These are phyloP conservation scores for Apiospora hydei DNA, from an alignment of 2,329 filamentous ascomycete genomes.

Conservation along the genomic window DNA sequence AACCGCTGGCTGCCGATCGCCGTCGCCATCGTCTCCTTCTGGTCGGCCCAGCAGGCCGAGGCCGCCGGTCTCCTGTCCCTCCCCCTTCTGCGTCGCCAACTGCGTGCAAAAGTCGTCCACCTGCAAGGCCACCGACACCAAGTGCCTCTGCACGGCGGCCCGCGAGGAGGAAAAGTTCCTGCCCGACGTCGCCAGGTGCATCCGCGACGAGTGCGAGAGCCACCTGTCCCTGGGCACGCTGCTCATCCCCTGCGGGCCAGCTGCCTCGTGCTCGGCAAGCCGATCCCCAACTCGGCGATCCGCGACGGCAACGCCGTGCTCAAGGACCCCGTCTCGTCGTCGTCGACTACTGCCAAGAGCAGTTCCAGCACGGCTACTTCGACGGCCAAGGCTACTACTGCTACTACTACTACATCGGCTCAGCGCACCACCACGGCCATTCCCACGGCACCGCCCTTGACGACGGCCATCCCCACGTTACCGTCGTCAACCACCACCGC, in stretches of 20 bases:
- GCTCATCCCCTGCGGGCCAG: conserved; percentile 41
- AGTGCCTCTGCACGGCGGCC: conserved; percentile 46
- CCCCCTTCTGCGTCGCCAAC: conserved; percentile 41
- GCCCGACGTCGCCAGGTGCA: conserved; percentile 47
- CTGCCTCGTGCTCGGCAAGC: conserved; percentile 40
- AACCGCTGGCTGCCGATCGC: conserved; percentile 10
- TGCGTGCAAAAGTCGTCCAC: conserved; percentile 45
- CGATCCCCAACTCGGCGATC: conserved; percentile 44
- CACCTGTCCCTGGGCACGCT: conserved; percentile 43
- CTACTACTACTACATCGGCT: neutral
- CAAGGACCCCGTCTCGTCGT: conserved; percentile 31
- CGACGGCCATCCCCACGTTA: neutral
- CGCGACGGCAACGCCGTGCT: conserved; percentile 40
- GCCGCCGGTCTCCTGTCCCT: conserved; percentile 36
- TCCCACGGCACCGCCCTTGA: neutral
- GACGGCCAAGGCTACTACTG: neutral
- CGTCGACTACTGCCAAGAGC: neutral
- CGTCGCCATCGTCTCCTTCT: conserved; percentile 35
- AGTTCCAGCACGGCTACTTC: neutral
- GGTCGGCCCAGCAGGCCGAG: conserved; percentile 35
- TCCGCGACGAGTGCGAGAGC: conserved; percentile 46
- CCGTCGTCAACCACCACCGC: neutral
- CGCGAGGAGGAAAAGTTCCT: conserved; percentile 44
- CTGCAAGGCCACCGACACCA: conserved; percentile 38
- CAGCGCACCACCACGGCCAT: neutral